Percentiles rank a stretch among this genome's conserved stretches.
Evolutionary conservation across 2,329 filamentous ascomycete genomes (phyloP).

Genomic region (Bisporella sp.): DNA sequence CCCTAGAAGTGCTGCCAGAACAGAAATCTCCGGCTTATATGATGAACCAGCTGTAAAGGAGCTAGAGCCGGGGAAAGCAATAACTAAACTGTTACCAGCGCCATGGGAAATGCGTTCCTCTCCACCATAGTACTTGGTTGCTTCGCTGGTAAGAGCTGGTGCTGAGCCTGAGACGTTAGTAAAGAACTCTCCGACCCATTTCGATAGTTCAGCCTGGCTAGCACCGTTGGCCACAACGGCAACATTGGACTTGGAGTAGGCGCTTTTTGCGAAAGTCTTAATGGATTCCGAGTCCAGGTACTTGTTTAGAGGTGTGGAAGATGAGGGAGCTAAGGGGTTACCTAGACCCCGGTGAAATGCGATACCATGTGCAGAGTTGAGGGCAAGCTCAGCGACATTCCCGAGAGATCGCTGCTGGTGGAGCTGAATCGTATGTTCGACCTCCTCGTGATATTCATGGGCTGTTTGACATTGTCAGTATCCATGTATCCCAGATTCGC

Average conservation of each 20-base stretch:
- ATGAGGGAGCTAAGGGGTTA: conserved; percentile 64
- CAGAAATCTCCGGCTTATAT: conserved; percentile 84
- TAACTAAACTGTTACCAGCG: conserved; percentile 73
- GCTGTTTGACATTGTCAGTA: conserved; percentile 41
- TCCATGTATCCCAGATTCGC: conserved; percentile 7
- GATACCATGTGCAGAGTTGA: conserved; percentile 78
- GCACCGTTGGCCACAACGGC: conserved; percentile 88
- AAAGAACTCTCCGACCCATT: conserved; percentile 95
- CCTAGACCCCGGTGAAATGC: conserved; percentile 95
- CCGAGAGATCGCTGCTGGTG: conserved; percentile 68
- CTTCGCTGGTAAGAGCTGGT: conserved; percentile 47
- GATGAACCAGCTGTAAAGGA: conserved; percentile 57
- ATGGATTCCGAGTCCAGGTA: conserved; percentile 75
- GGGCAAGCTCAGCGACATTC: conserved; percentile 59
- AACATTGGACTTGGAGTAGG: conserved; percentile 85
- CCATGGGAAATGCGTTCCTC: conserved; percentile 82
- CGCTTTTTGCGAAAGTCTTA: conserved; percentile 66
- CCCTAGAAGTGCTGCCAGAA: conserved; percentile 83
- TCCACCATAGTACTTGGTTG: conserved; percentile 87
- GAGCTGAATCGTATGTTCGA: conserved; percentile 68
- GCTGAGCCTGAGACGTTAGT: conserved; percentile 54
- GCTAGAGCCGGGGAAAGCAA: conserved; percentile 89
- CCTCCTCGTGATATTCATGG: conserved; percentile 85
- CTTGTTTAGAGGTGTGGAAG: conserved; percentile 64
- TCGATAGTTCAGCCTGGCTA: conserved; percentile 65